Percentiles rank a stretch among this genome's conserved stretches.
phyloP scores from a whole-genome alignment of 768 basidiomycete species.

The Naganishia friedmannii region DNA sequence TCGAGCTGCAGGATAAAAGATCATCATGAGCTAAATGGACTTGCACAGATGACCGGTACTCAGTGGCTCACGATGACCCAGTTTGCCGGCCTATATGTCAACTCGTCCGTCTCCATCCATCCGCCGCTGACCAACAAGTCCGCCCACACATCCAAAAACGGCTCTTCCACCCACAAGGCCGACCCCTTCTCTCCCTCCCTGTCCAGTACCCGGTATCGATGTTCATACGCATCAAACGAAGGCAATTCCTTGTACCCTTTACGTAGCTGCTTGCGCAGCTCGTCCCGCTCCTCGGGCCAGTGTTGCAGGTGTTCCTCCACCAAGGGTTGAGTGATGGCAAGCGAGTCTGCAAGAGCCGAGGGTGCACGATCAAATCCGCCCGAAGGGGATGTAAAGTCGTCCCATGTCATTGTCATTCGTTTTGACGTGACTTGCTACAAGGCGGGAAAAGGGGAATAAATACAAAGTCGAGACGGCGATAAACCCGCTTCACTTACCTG shows the following conservation, averaged over 20 bases:
- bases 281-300: conserved; percentile 73
- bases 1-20: conserved; percentile 53
- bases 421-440: conserved; percentile 62
- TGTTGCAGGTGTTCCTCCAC: conserved; percentile 62
- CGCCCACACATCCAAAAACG: conserved; percentile 72
- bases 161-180: conserved; percentile 65
- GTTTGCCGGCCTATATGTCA: conserved; percentile 78
- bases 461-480: conserved; percentile 13
- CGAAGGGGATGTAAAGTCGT: conserved; percentile 68
- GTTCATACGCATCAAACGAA: conserved; percentile 62
- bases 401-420: conserved; percentile 82
- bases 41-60: conserved; percentile 43
- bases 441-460: conserved; percentile 14
- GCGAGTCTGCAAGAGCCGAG: conserved; percentile 69
- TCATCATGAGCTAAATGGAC: not conserved
- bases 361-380: conserved; percentile 79
- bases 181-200: conserved; percentile 35
- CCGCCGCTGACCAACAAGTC: conserved; percentile 56
- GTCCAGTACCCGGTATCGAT: conserved; percentile 31
- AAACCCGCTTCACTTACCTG: conserved; percentile 55
- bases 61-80: conserved; percentile 93
- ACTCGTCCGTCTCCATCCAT: conserved; percentile 81
- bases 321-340: conserved; percentile 67
- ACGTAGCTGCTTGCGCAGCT: conserved; percentile 72
- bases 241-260: conserved; percentile 77